Evolutionary conservation across 345 rosid genomes (phyloP).

Genomic region (Zanthoxylum bungeanum): DNA sequence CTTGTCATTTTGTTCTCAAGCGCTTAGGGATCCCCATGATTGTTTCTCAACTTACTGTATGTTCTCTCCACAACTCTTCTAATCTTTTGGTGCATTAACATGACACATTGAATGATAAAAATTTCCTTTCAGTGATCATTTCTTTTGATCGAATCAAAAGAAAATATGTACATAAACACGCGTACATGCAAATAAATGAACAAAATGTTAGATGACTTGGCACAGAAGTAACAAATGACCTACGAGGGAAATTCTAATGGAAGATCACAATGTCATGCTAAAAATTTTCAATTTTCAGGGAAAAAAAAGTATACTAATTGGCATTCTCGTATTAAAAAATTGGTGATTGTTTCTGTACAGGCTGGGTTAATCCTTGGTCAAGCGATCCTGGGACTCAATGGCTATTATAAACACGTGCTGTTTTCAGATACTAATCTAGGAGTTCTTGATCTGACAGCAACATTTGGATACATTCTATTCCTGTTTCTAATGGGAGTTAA

Average conservation of each 20-base stretch:
- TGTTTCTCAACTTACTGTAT: background rate
- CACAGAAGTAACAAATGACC: background rate
- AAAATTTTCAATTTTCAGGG: background rate
- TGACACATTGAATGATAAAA: background rate
- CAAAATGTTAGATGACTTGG: background rate
- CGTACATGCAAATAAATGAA: background rate
- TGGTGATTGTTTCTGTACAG: background rate
- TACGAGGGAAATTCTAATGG: background rate
- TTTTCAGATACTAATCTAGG: background rate
- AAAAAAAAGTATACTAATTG: background rate
- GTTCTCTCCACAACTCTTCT: background rate
- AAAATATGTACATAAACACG: background rate
- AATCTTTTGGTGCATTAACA: background rate
- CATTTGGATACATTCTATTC: conserved; percentile 22
- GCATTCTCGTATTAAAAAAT: background rate
- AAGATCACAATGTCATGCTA: background rate
- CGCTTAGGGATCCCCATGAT: background rate
- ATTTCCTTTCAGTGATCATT: background rate
- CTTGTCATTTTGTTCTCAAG: background rate
- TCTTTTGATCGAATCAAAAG: background rate
- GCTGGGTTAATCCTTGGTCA: background rate
- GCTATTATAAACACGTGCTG: background rate
- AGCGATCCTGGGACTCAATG: background rate
- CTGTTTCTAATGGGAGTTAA: conserved; percentile 27
- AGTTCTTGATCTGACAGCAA: background rate